A percentile compares a stretch with the other conserved stretches of the same genome.
Evolutionary conservation across 2,329 filamentous ascomycete genomes (phyloP).

Genomic region (Tolypocladium guangdongense): DNA sequence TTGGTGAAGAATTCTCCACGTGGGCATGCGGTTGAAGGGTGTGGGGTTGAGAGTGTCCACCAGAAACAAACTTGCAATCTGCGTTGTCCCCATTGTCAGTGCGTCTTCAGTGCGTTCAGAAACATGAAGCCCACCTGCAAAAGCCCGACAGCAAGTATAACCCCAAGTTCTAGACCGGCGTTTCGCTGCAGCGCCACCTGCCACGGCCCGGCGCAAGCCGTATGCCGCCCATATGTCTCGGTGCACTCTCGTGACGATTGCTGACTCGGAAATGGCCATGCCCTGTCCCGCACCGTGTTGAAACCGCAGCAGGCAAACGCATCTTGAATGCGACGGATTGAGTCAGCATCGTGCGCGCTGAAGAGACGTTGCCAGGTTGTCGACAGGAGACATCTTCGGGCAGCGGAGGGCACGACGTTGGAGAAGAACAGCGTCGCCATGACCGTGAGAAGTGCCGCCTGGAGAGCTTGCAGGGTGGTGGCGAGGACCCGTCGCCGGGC

Average conservation of each 20-base stretch:
- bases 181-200: slow-evolving; percentile 15
- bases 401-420: slow-evolving; percentile 4
- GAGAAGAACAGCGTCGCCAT: slow-evolving; percentile 10
- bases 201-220: slow-evolving; percentile 41
- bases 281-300: slow-evolving; percentile 39
- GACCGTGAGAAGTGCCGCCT: slow-evolving; percentile 5
- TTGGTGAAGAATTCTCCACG: too few relatives aligned
- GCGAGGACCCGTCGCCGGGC: too few relatives aligned
- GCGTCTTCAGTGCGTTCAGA: too few relatives aligned
- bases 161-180: slow-evolving; percentile 33
- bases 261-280: slow-evolving; percentile 42
- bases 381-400: slow-evolving; percentile 7
- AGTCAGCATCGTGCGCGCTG: slow-evolving; percentile 29
- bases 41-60: too few relatives aligned
- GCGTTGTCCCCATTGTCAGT: too few relatives aligned
- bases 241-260: slow-evolving; percentile 24
- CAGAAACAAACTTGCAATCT: too few relatives aligned
- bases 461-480: slow-evolving; percentile 1
- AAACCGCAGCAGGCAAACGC: slow-evolving; percentile 53
- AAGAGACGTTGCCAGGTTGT: slow-evolving; percentile 12
- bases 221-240: slow-evolving; percentile 28
- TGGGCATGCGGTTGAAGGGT: too few relatives aligned
- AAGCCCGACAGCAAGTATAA: slow-evolving; percentile 37
- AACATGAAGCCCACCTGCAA: slow-evolving; percentile 27
- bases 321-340: slow-evolving; percentile 50